phyloP scores from a whole-genome alignment of 1,284 basidiomycete species.

The Trichosporon sp. region DNA sequence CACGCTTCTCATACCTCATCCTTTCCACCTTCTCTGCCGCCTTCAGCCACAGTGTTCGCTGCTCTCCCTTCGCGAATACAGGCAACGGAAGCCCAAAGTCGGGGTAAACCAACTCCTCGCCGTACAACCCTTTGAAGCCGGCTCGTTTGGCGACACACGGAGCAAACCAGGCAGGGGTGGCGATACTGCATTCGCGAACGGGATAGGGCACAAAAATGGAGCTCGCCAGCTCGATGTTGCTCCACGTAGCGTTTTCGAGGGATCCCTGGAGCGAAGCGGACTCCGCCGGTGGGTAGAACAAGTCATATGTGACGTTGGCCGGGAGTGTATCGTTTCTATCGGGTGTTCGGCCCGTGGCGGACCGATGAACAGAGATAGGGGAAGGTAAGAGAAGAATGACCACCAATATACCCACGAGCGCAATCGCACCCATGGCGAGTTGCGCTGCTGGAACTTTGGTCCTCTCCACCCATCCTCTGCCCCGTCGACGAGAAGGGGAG shows the following conservation, averaged over 20 bases:
- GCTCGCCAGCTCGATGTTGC: background rate
- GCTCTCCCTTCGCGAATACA: background rate
- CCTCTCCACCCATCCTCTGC: no score
- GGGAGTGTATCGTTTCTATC: no score
- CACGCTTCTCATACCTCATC: background rate
- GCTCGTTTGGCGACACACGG: background rate
- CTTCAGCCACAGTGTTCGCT: background rate
- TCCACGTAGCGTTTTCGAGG: background rate
- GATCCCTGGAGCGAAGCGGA: background rate
- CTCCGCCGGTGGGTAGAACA: no score
- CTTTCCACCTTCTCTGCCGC: background rate
- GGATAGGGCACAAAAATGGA: background rate
- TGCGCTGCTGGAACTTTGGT: no score
- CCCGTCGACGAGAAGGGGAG: no score
- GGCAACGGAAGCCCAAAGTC: background rate
- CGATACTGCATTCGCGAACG: background rate
- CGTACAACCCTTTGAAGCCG: background rate
- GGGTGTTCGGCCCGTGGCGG: no score
- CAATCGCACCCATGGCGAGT: background rate
- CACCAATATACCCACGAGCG: background rate
- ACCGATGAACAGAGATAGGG: no score
- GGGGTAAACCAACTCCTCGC: background rate
- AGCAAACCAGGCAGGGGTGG: background rate
- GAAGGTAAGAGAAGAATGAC: background rate
- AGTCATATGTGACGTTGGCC: no score